phyloP scores from a whole-genome alignment of 768 basidiomycete genomes.

The Xanthoconium purpureum region DNA sequence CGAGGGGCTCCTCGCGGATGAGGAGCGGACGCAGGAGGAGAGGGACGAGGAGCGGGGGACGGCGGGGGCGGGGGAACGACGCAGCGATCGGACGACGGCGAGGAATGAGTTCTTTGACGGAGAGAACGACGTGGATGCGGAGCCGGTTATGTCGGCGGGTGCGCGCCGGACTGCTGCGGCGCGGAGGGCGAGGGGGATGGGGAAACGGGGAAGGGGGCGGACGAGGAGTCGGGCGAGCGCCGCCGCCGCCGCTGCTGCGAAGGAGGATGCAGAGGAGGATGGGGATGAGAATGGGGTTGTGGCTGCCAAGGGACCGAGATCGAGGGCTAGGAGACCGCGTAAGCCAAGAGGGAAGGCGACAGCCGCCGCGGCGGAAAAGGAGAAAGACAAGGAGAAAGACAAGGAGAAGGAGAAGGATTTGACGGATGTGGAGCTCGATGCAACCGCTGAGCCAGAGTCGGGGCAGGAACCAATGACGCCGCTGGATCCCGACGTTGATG shows the following conservation, averaged over 20 bases:
- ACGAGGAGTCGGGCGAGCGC: slow-evolving; percentile 34
- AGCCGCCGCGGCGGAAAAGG: slow-evolving; percentile 16
- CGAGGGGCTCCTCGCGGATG: slow-evolving; percentile 69
- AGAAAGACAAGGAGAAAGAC: slow-evolving; percentile 25
- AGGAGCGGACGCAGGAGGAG: slow-evolving; percentile 65
- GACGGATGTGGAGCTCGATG: slow-evolving; percentile 32
- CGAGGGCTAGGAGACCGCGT: slow-evolving; percentile 31
- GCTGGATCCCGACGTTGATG: slow-evolving; percentile 37
- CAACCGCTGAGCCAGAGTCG: slow-evolving; percentile 29
- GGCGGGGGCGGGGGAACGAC: slow-evolving; percentile 48
- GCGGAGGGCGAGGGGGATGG: slow-evolving; percentile 23
- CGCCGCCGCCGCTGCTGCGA: slow-evolving; percentile 13
- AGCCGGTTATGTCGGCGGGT: slow-evolving; percentile 33
- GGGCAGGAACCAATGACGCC: slow-evolving; percentile 36
- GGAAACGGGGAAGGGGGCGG: slow-evolving; percentile 31
- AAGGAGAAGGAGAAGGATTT: slow-evolving; percentile 24
- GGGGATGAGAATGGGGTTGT: slow-evolving; percentile 30
- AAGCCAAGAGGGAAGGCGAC: slow-evolving; percentile 20
- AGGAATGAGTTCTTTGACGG: slow-evolving; percentile 74
- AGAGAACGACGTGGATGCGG: slow-evolving; percentile 63
- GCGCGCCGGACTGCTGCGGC: slow-evolving; percentile 12
- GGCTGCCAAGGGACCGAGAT: slow-evolving; percentile 29
- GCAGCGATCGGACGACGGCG: slow-evolving; percentile 50
- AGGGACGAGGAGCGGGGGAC: slow-evolving; percentile 66
- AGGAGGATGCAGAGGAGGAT: slow-evolving; percentile 39